Percentiles rank a stretch among this genome's conserved stretches.
Evolutionary conservation across 1,284 basidiomycete species (phyloP).

Genomic region (Heterobasidion occidentale): DNA sequence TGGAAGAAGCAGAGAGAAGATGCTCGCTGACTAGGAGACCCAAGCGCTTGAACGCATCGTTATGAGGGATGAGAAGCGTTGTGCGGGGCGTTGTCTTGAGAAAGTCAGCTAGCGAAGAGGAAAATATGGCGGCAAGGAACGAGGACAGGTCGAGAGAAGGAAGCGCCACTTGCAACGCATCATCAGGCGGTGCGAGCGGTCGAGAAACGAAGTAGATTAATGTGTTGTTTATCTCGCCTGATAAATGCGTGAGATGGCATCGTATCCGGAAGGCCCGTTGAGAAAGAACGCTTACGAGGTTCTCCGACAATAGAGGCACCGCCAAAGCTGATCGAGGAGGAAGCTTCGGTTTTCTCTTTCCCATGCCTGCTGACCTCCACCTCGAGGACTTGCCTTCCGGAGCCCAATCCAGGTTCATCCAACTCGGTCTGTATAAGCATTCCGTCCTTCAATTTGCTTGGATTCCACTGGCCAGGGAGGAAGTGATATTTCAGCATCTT

Average conservation of each 20-base stretch:
- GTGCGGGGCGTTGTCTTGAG: constrained; percentile 65
- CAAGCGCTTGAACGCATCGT: constrained; percentile 80
- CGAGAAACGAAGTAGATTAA: constrained; percentile 88
- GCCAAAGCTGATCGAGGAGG: constrained; percentile 66
- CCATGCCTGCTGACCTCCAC: constrained; percentile 56
- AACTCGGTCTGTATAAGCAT: constrained; percentile 78
- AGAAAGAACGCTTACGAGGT: constrained; percentile 44
- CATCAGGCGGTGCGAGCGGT: constrained; percentile 75
- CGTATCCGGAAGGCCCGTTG: not conserved
- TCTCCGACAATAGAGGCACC: constrained; percentile 78
- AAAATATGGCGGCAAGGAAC: constrained; percentile 86
- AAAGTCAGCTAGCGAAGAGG: constrained; percentile 69
- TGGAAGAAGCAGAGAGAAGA: constrained; percentile 69
- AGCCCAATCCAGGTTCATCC: constrained; percentile 56
- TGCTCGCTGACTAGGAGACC: constrained; percentile 84
- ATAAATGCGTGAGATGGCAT: constrained; percentile 5
- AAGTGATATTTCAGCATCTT: constrained; percentile 80
- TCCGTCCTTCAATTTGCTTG: constrained; percentile 63
- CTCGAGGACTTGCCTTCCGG: constrained; percentile 64
- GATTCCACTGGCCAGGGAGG: constrained; percentile 67
- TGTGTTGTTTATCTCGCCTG: constrained; percentile 70
- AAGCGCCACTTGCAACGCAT: constrained; percentile 77
- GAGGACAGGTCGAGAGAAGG: constrained; percentile 80
- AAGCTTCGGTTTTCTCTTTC: constrained; percentile 25
- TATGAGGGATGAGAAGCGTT: constrained; percentile 84